Conservation (phyloP, 768 basidiomycete species). For the Leccinum broughii region DNA sequence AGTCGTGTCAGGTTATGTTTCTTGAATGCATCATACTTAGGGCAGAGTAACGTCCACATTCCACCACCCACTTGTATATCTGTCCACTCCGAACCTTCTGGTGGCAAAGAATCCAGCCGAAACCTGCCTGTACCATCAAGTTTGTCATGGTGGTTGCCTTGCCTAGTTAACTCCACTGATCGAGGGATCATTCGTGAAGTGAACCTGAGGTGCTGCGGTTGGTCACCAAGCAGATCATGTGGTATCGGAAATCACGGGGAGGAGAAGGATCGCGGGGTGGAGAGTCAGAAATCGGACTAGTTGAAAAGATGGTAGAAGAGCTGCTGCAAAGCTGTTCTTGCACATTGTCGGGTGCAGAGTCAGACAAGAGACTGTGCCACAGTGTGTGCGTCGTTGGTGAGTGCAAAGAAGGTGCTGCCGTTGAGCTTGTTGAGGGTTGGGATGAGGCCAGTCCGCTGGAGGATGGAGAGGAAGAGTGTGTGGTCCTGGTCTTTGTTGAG, state of each 20-base stretch:
- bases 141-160: slow-evolving; percentile 88
- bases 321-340: slow-evolving; percentile 78
- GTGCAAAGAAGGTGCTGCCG: slow-evolving; percentile 86
- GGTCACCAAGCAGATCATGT: slow-evolving; percentile 75
- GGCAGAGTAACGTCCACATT: slow-evolving; percentile 90
- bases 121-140: slow-evolving; percentile 77
- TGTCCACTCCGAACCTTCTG: slow-evolving; percentile 67
- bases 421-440: slow-evolving; percentile 49
- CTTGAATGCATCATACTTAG: slow-evolving; percentile 91
- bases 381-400: slow-evolving; percentile 85
- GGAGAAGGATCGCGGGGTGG: slow-evolving; percentile 66
- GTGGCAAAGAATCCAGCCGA: slow-evolving; percentile 87
- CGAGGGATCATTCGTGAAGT: slow-evolving; percentile 74
- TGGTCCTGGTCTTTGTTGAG: slow-evolving; percentile 79
- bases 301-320: slow-evolving; percentile 95
- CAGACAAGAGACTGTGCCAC: slow-evolving; percentile 33
- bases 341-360: slow-evolving; percentile 68
- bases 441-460: slow-evolving; percentile 84
- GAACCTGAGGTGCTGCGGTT: slow-evolving; percentile 79
- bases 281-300: slow-evolving; percentile 54
- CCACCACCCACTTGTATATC: slow-evolving; percentile 36
- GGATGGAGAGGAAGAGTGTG: slow-evolving; percentile 65
- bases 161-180: slow-evolving; percentile 79
- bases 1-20: slow-evolving; percentile 76
- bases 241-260: slow-evolving; percentile 88